Percentiles rank a stretch among this genome's conserved stretches.
phyloP scores from a whole-genome alignment of 108 stramenopile species.

The Fragilariopsis cylindrus region DNA sequence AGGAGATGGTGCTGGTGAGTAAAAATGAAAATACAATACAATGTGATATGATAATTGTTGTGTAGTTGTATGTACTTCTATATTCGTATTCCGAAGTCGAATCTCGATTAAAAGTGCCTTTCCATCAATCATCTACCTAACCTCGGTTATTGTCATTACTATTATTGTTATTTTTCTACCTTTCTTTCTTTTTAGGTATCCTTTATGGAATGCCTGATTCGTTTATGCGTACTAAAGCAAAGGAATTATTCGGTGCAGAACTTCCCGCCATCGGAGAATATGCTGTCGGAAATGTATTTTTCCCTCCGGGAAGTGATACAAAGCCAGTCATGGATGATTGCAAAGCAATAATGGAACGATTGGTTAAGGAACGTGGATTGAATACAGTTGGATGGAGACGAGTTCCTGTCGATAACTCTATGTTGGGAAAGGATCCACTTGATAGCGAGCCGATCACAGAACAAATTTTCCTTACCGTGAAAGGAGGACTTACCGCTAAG shows the following conservation, averaged over 20 bases:
- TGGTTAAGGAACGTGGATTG: slow-evolving; percentile 78
- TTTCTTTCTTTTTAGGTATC: slow-evolving; percentile 60
- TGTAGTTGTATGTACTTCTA: background rate
- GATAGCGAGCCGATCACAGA: slow-evolving; percentile 90
- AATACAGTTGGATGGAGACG: slow-evolving; percentile 85
- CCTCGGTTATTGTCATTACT: slow-evolving; percentile 3
- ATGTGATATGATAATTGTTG: background rate
- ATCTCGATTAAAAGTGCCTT: background rate
- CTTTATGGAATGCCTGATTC: slow-evolving; percentile 93
- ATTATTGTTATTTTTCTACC: background rate
- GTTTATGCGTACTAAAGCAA: slow-evolving; percentile 90
- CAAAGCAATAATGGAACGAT: slow-evolving; percentile 82
- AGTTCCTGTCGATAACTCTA: slow-evolving; percentile 88
- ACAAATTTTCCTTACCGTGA: slow-evolving; percentile 77
- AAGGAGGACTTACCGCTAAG: background rate
- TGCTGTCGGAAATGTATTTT: slow-evolving; percentile 94
- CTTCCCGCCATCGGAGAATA: slow-evolving; percentile 88
- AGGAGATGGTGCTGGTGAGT: slow-evolving; percentile 92
- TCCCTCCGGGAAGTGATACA: slow-evolving; percentile 84
- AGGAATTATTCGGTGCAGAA: slow-evolving; percentile 65
- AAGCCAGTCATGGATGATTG: slow-evolving; percentile 58
- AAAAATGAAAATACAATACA: background rate
- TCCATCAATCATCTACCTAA: background rate
- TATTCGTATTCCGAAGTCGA: too few relatives aligned
- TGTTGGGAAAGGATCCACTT: slow-evolving; percentile 89